Percentiles rank a stretch among this genome's conserved stretches.
These are phyloP conservation scores for Oryza glumipatula DNA, from an alignment of 176 grass and related monocot genomes.

Conservation along the genomic window DNA sequence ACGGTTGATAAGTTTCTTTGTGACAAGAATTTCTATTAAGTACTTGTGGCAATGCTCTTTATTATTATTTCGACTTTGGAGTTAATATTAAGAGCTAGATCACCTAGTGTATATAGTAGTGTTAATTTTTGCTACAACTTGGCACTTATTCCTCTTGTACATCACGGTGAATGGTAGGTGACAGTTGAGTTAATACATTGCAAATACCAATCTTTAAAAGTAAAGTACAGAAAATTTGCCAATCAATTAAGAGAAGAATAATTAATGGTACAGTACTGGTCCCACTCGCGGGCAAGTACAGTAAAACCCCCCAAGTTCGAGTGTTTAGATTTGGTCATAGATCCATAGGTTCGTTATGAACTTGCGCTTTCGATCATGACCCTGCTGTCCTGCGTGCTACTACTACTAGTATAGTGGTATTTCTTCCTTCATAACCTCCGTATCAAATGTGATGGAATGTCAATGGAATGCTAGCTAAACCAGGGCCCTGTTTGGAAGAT, in stretches of 20 bases:
- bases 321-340: background rate
- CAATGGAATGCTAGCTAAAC: background rate
- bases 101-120: background rate
- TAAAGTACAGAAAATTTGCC: background rate
- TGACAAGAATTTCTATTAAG: too few relatives aligned
- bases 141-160: background rate
- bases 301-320: background rate
- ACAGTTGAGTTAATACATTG: background rate
- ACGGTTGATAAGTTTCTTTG: too few relatives aligned
- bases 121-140: background rate
- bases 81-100: background rate
- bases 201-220: background rate
- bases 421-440: background rate
- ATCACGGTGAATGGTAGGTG: background rate
- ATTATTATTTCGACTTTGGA: background rate
- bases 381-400: too few relatives aligned
- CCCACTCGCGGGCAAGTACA: background rate
- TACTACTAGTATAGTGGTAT: too few relatives aligned
- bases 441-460: background rate
- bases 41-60: too few relatives aligned
- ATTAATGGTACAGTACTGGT: too few relatives aligned
- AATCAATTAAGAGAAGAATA: background rate
- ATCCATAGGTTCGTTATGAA: background rate
- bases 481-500: background rate
- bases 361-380: background rate